Evolutionary conservation across 2,329 filamentous ascomycete genomes (phyloP).

Genomic region (Fusarium citri): DNA sequence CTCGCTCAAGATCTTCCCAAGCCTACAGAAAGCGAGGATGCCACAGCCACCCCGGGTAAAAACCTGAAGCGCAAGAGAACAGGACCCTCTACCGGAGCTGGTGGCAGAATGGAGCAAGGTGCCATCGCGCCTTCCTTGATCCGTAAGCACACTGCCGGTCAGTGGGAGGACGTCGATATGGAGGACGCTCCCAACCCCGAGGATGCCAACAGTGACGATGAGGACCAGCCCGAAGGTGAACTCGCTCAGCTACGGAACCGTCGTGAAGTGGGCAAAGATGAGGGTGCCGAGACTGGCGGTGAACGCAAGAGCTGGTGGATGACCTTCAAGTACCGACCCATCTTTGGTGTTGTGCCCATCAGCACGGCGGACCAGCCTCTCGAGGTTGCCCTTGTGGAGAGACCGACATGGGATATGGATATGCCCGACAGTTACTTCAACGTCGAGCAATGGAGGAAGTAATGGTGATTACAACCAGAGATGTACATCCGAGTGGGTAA

Average conservation of each 20-base stretch:
- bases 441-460: conserved; percentile 64
- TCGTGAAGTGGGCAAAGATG: conserved; percentile 37
- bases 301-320: conserved; percentile 71
- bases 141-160: conserved; percentile 54
- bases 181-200: conserved; percentile 54
- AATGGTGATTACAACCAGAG: conserved; percentile 21
- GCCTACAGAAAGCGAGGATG: conserved; percentile 48
- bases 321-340: conserved; percentile 94
- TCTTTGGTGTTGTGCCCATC: conserved; percentile 76
- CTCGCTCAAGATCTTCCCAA: conserved; percentile 74
- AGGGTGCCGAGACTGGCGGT: conserved; percentile 40
- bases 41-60: conserved; percentile 28
- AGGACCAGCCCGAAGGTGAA: conserved; percentile 51
- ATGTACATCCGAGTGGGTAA: conserved; percentile 1
- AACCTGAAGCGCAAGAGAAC: conserved; percentile 67
- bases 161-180: conserved; percentile 55
- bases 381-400: conserved; percentile 90
- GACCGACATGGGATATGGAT: conserved; percentile 85
- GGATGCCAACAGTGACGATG: conserved; percentile 53
- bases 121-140: conserved; percentile 59
- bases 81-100: conserved; percentile 62
- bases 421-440: conserved; percentile 77
- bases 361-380: conserved; percentile 57
- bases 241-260: conserved; percentile 51
- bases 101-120: conserved; percentile 62